Evolutionary conservation across 768 basidiomycete genomes (phyloP), one percentile per base, ranked within the genome.

Genomic region (Paxillus involutus): DNA sequence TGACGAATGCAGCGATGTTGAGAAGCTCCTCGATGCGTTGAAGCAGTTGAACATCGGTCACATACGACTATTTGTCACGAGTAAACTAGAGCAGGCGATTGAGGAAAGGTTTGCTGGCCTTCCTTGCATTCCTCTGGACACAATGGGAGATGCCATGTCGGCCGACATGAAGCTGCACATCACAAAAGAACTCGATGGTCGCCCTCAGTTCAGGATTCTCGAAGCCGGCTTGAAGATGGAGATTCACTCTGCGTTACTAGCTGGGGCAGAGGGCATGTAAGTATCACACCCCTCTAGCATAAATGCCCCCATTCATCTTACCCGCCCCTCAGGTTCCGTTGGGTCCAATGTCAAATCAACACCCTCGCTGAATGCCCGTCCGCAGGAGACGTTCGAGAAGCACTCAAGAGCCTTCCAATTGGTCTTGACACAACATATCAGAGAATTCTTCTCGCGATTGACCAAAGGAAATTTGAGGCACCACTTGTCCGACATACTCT

Each of bases 341-440:
- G 64, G 63, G 58, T 60, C 3, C 50, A 65, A 4, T 65, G 63
- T 32, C 26, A 26, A 5, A 26, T 64, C 3, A 52, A 65, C 40
- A 40, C 53, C 0, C 30, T 65, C 4, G 45, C 51, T 6, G 47
- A 44, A 39, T 64, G 63, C 29, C 21, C 48, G 35, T 49, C 58
- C 0, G 44, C 8, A 32, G 11, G 35, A 16, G 57, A 61, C 6
- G 39, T 64, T 11, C 41, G 58, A 16, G 35, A 52, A 29, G 53
- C 61, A 14, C 60, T 64, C 9, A 40, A 60, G 6, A 55, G 49
- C 36, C 41, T 63, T 6, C 61, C 63, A 0, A 37, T 24, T 16
- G 64, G 58, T 13, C 61, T 65, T 24, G 49, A 64, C 11, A 58
- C 60, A 35, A 64, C 61, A 14, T 66, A 64, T 21, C 24, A 55